Conservation (phyloP, 305 asterid genomes). For the Fraxinus floribunda region DNA sequence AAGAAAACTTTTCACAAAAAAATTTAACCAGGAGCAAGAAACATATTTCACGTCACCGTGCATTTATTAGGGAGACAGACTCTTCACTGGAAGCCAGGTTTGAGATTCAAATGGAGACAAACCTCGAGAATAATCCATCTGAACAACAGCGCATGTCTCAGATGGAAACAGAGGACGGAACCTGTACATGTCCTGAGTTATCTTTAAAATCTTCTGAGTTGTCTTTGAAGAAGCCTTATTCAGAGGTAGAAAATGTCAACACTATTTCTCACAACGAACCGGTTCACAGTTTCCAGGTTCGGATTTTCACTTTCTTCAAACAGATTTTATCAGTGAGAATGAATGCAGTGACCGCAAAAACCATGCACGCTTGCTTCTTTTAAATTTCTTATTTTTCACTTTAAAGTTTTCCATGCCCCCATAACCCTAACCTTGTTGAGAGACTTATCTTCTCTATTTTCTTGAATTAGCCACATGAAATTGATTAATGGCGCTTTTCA, state of each 20-base stretch:
- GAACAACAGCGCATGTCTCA: conserved; percentile 32
- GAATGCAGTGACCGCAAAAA: conserved; percentile 7
- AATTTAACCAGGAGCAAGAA: conserved; percentile 43
- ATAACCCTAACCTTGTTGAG: neutral
- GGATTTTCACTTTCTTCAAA: conserved; percentile 26
- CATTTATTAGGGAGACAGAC: conserved; percentile 29
- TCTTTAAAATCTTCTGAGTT: conserved; percentile 39
- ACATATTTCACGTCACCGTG: conserved; percentile 32
- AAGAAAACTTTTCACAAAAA: conserved; percentile 35
- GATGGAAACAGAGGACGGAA: conserved; percentile 27
- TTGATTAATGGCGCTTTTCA: neutral
- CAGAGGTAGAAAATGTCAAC: conserved; percentile 23
- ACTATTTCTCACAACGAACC: conserved; percentile 36
- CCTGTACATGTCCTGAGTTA: conserved; percentile 24
- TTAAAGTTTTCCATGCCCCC: neutral
- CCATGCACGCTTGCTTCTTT: conserved; percentile 11
- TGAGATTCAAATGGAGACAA: conserved; percentile 45
- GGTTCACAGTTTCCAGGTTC: conserved; percentile 52
- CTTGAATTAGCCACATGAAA: neutral
- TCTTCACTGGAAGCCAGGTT: conserved; percentile 43
- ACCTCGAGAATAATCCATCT: conserved; percentile 33
- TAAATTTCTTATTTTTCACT: neutral
- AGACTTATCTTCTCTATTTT: conserved; percentile 7
- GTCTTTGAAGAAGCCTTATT: conserved; percentile 33
- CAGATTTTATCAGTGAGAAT: neutral